Evolutionary conservation across 176 grass and related monocot species (phyloP).

Genomic region (Zea luxurians): DNA sequence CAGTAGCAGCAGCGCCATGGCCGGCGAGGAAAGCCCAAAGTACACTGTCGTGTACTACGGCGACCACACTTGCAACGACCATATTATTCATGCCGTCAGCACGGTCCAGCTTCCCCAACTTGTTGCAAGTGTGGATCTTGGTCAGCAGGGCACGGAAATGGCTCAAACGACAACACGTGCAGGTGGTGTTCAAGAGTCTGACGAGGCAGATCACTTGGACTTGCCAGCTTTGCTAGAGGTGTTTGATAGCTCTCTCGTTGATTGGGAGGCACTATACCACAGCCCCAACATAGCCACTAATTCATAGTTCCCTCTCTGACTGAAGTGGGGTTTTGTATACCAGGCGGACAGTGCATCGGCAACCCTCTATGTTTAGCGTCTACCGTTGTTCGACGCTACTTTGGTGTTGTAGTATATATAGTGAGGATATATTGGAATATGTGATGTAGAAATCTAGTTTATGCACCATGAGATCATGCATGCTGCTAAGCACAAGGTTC

Average conservation of each 20-base stretch:
- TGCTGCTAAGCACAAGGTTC: neutral
- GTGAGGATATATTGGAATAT: neutral
- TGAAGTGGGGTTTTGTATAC: neutral
- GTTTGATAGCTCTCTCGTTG: neutral
- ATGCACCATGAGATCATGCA: neutral
- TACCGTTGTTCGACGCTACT: too few species aligned
- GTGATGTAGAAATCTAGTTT: neutral
- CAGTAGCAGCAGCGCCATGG: neutral
- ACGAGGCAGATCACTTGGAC: neutral
- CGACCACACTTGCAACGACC: neutral
- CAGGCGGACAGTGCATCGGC: neutral
- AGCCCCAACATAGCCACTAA: neutral
- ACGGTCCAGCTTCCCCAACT: neutral
- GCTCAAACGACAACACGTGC: neutral
- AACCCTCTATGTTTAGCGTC: neutral
- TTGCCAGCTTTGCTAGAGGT: slow-evolving; percentile 29
- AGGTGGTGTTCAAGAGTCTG: neutral
- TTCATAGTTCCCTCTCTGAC: neutral
- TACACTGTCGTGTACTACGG: slow-evolving; percentile 7
- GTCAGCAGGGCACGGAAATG: neutral
- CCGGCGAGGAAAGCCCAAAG: neutral
- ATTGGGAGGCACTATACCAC: slow-evolving; percentile 4
- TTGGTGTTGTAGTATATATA: neutral
- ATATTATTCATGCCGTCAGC: neutral
- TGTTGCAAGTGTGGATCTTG: neutral